Evolutionary conservation across 2,329 filamentous ascomycete species (phyloP).

Genomic region (Dothideomycetes sp.): DNA sequence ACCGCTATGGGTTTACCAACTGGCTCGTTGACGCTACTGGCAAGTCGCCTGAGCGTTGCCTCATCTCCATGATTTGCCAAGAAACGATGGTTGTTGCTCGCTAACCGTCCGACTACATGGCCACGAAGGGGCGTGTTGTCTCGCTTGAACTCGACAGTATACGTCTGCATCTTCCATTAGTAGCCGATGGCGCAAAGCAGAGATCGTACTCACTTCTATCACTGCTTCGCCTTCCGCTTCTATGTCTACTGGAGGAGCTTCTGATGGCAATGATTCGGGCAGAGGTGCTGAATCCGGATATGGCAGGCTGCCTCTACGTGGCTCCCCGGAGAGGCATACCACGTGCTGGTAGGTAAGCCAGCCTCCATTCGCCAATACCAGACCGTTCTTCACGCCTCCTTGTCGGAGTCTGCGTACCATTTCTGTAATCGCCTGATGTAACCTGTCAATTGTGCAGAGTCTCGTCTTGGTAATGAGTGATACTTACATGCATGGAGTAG

Average conservation of each 20-base stretch:
- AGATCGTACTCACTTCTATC: slow-evolving; percentile 42
- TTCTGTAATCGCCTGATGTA: slow-evolving; percentile 37
- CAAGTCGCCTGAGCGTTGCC: slow-evolving; percentile 34
- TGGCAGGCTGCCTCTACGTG: slow-evolving; percentile 23
- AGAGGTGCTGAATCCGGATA: slow-evolving; percentile 41
- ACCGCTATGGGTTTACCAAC: slow-evolving; percentile 40
- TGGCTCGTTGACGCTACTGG: slow-evolving; percentile 32
- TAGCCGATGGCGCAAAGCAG: slow-evolving; percentile 4
- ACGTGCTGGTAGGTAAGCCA: slow-evolving; percentile 55
- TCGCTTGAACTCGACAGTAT: slow-evolving; percentile 47
- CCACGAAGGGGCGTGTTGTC: slow-evolving; percentile 37
- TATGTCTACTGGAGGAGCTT: slow-evolving; percentile 26
- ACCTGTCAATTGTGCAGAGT: slow-evolving; percentile 5
- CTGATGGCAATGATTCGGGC: slow-evolving; percentile 28
- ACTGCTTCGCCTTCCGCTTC: slow-evolving; percentile 39
- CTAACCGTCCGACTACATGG: slow-evolving; percentile 43
- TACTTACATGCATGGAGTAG: slow-evolving; percentile 54
- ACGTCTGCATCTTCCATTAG: slow-evolving; percentile 34
- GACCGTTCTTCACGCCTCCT: slow-evolving; percentile 36
- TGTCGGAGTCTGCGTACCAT: slow-evolving; percentile 44
- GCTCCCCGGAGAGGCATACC: slow-evolving; percentile 42
- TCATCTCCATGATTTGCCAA: slow-evolving; percentile 47
- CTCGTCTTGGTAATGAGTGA: slow-evolving; percentile 10
- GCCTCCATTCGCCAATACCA: slow-evolving; percentile 56
- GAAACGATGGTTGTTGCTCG: slow-evolving; percentile 36